phyloP scores from a whole-genome alignment of 192 early-diverging fungal genomes.

The Chytriomyces sp. region DNA sequence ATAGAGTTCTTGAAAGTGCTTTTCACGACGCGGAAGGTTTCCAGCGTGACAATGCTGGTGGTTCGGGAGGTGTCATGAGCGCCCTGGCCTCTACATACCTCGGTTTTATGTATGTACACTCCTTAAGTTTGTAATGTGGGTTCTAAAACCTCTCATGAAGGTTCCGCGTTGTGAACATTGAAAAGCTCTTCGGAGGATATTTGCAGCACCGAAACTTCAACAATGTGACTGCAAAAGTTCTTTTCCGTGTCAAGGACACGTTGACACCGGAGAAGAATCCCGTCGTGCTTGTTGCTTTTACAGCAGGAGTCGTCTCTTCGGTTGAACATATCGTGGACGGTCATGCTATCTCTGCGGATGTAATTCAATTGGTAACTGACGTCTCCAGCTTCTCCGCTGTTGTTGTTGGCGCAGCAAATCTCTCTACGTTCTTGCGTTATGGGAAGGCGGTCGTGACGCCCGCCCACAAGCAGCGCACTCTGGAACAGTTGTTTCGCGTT shows the following conservation, averaged over 20 bases:
- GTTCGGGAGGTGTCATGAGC: no score
- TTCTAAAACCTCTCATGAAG: not conserved
- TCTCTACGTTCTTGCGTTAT: not conserved
- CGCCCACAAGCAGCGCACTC: not conserved
- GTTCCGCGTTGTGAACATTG: constrained; percentile 14
- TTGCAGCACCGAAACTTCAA: constrained; percentile 9
- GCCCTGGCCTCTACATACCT: no score
- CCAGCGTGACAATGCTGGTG: no score
- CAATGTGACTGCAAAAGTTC: not conserved
- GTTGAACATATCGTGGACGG: not conserved
- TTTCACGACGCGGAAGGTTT: no score
- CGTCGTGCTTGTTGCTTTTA: not conserved
- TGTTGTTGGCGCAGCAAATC: constrained; percentile 6
- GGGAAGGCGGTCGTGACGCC: constrained; percentile 7
- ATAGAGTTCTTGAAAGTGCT: not conserved
- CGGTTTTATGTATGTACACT: no score
- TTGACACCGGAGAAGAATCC: constrained; percentile 21
- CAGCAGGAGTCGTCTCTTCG: not conserved
- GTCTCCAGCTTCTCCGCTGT: constrained; percentile 8
- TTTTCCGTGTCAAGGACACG: not conserved
- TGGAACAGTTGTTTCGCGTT: not conserved
- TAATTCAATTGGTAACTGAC: not conserved
- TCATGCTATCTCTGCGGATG: not conserved
- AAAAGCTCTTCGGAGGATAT: not conserved
- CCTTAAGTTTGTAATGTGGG: no score